Base-by-base conservation (phyloP, 176 grass and related monocot genomes). In the Typha latifolia region DNA sequence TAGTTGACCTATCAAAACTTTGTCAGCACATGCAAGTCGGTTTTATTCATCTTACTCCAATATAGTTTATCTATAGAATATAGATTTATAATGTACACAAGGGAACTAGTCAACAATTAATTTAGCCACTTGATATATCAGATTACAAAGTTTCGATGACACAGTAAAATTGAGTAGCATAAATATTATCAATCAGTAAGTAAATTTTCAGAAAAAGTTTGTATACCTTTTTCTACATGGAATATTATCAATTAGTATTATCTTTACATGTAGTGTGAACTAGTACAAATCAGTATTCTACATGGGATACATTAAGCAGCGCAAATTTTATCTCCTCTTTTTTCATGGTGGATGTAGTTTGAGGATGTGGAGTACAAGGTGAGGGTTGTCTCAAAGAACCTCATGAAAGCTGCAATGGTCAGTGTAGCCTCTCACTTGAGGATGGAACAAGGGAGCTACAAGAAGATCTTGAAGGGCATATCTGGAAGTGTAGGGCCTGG, bases 331-430 rank as follows among this genome's bases (percentile, higher is more conserved):
- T 15, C 24, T 34, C 3, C 20, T 48, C 1, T 2, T 3, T 69
- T 49, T 48, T 23, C 14, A n/a, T n/a, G 10, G 14, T 63, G 55
- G 62, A 23, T 76, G 67, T 79, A 96, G 91, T 96, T 96, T 66
- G 87, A 96, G 88, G 81, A 85, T 76, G 91, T 96, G 70, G 91
- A 96, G 63, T 96, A 87, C 76, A 96, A 73, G 70, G 84, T 91
- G 55, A 88, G 81, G 61, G 20, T 77, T 32, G 61, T 53, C 23
- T 14, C 73, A 12, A 96, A 85, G 53, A 88, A 85, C 72, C 81
- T 75, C 47, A 49, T 95, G 3, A 82, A 80, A 62, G 87, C 81
- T 19, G 82, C 83, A 34, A 87, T 79, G 1, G 62, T 66, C 13
- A 78, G 73, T 21, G 72, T 80, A 14, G 26, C 80, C 7, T 85